phyloP scores from a whole-genome alignment of 2,329 filamentous ascomycete species.

The Alternaria tenuissima region DNA sequence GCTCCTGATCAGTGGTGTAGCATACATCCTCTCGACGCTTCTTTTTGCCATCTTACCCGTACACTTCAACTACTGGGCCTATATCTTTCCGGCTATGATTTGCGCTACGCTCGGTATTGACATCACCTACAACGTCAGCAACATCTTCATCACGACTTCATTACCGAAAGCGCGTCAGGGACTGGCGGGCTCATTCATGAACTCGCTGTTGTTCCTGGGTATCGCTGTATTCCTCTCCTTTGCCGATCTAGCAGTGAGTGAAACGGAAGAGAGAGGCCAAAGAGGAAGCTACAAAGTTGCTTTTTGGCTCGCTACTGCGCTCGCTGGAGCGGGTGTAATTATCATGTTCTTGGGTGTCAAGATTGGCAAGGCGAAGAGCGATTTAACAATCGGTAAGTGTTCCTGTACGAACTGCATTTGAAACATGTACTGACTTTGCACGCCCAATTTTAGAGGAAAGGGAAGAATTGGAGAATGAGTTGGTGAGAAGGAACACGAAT shows the following conservation, averaged over 20 bases:
- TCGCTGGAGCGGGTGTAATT: slow-evolving; percentile 39
- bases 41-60: slow-evolving; percentile 48
- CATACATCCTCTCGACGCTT: slow-evolving; percentile 42
- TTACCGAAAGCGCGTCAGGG: slow-evolving; percentile 47
- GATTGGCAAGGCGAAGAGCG: slow-evolving; percentile 49
- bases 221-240: slow-evolving; percentile 49
- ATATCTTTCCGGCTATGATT: slow-evolving; percentile 55
- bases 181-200: slow-evolving; percentile 48
- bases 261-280: slow-evolving; percentile 41
- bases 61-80: slow-evolving; percentile 48
- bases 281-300: slow-evolving; percentile 48
- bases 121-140: slow-evolving; percentile 50
- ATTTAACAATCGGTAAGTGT: slow-evolving; percentile 34
- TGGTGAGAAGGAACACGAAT: slow-evolving; percentile 28
- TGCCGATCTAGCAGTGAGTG: slow-evolving; percentile 47
- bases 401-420: too few relatives aligned
- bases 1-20: slow-evolving; percentile 41
- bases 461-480: slow-evolving; percentile 41
- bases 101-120: slow-evolving; percentile 50
- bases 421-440: too few relatives aligned
- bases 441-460: slow-evolving; percentile 27
- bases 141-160: slow-evolving; percentile 49
- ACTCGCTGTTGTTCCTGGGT: slow-evolving; percentile 48
- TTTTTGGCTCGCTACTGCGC: slow-evolving; percentile 48
- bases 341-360: slow-evolving; percentile 50